Evolutionary conservation across 2,329 filamentous ascomycete genomes (phyloP).

Genomic region (Parastagonospora nodorum): DNA sequence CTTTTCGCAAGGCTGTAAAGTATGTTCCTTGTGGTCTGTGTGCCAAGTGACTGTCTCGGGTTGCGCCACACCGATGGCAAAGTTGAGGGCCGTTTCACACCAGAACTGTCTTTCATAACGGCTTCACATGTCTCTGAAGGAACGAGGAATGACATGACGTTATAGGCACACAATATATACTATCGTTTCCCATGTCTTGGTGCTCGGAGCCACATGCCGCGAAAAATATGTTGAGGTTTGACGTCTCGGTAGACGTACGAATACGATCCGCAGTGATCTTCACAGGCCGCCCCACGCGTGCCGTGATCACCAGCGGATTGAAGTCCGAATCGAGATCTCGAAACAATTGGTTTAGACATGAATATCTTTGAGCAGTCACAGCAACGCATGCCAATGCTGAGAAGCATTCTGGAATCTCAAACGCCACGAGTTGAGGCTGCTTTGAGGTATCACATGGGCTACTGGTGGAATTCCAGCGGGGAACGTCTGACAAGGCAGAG

Average conservation of each 20-base stretch:
- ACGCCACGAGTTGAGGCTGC: not conserved
- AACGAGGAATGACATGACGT: too few species aligned
- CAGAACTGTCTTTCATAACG: too few species aligned
- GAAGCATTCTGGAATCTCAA: not conserved
- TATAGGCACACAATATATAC: too few species aligned
- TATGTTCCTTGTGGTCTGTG: too few species aligned
- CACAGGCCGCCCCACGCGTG: not conserved
- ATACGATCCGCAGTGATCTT: not conserved
- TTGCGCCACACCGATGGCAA: too few species aligned
- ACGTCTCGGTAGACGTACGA: not conserved
- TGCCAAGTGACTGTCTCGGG: too few species aligned
- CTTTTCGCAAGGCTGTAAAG: too few species aligned
- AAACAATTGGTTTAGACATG: conserved; percentile 11
- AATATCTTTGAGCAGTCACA: not conserved
- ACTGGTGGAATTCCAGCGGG: conserved; percentile 3
- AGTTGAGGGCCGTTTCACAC: too few species aligned
- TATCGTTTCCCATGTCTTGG: too few species aligned
- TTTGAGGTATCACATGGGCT: conserved; percentile 1
- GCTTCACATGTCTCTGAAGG: too few species aligned
- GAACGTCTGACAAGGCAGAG: conserved; percentile 4
- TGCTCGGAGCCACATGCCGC: too few species aligned
- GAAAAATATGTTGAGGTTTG: conserved; percentile 1
- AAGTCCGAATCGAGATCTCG: conserved; percentile 10
- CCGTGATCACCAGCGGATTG: conserved; percentile 1
- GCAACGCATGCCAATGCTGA: not conserved